Base-by-base conservation (phyloP, 2,329 filamentous ascomycete genomes). In the Claviceps sp. region DNA sequence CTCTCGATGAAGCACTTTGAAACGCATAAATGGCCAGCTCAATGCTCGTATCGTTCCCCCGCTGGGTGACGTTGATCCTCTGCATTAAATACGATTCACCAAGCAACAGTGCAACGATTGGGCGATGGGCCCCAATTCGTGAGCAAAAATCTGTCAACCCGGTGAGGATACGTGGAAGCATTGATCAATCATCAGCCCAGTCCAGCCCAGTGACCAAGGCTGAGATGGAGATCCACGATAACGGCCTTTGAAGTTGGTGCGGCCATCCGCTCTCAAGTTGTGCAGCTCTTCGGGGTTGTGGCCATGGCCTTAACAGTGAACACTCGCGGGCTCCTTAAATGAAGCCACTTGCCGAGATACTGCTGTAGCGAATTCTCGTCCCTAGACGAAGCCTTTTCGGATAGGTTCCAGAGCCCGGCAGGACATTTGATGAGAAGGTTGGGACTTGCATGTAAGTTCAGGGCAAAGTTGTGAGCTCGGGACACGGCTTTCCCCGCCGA, bases 11-110 rank as follows among this genome's bases (percentile, higher is more conserved):
- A 70, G 58, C 57, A 74, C 62, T 53, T 65, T 64, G 45, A 66
- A 82, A 87, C 66, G 86, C 85, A 66, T 87, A 87, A 2, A 80
- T 83, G 0, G 85, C 83, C 37, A 88, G 72, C 1, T 85, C 84
- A 45, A 87, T 83, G 54, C 84, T 80, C 0, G 81, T 73, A 4
- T 67, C 60, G 61, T 88, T 88, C 1, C 83, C 84, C 51, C 82
- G 68, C 51, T 76, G 69, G 8, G 86, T 74, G 6, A 85, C 84
- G 9, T 53, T 88, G 82, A 36, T 82, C 78, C 63, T 88, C 84
- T 0, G 76, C 80, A 34, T 84, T 74, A 62, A 88, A 88, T 14
- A 75, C 70, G 85, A 86, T 2, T 88, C 64, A 1, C 80, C 83
- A 0, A 83, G 81, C 0, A 88, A 75, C 1, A 84, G 85, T 1